These are phyloP conservation scores for Rosellinia necatrix DNA, from an alignment of 2,329 filamentous ascomycete genomes.

Conservation along the genomic window DNA sequence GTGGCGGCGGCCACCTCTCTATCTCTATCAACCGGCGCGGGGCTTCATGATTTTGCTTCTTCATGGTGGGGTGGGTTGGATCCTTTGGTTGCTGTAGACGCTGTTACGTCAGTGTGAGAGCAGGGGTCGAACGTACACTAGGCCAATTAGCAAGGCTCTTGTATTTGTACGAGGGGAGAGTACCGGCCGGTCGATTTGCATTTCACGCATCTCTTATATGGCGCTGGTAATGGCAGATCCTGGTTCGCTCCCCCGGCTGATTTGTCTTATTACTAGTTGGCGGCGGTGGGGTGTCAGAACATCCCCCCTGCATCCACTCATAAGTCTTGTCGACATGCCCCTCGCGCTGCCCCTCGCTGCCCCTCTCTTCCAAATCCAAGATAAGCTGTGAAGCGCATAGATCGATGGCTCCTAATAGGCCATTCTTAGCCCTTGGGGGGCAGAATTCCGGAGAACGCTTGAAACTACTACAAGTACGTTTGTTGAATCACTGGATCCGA, in stretches of 20 bases:
- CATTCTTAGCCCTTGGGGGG: neutral
- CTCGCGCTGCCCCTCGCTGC: conserved; percentile 7
- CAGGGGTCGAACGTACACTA: conserved; percentile 11
- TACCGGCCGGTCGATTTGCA: conserved; percentile 18
- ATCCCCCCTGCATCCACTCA: conserved; percentile 1
- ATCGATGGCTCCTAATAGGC: neutral
- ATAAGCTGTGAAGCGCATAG: neutral
- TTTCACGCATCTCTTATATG: conserved; percentile 11
- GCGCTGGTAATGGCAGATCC: conserved; percentile 2
- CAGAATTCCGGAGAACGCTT: neutral
- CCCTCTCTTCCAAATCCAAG: conserved; percentile 21
- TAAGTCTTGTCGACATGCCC: neutral
- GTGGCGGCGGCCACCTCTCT: neutral
- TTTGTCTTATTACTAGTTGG: conserved; percentile 3
- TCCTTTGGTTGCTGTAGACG: conserved; percentile 6
- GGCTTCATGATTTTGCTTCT: conserved; percentile 10
- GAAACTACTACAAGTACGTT: too few species aligned
- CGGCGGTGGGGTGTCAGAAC: conserved; percentile 2
- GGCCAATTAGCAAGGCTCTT: neutral
- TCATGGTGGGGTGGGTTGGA: conserved; percentile 28
- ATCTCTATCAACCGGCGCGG: conserved; percentile 20
- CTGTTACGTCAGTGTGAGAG: conserved; percentile 24
- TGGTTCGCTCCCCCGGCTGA: neutral
- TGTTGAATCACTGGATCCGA: neutral
- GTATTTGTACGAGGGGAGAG: neutral